Evolutionary conservation across 768 basidiomycete species (phyloP), one percentile per base, ranked within the genome.

Genomic region (Mycena rosella): DNA sequence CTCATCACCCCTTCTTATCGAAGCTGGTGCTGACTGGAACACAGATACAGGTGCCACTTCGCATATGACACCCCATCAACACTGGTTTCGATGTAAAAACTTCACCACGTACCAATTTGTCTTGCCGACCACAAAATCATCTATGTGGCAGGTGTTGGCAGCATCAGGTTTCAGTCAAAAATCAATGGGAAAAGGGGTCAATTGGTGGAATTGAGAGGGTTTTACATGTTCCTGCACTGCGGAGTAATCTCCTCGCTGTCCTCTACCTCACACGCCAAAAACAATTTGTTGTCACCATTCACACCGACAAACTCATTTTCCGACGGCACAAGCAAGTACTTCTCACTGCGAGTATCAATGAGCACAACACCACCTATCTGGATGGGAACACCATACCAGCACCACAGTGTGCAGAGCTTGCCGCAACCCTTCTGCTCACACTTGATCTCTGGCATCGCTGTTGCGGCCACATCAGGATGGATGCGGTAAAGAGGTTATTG

Each of bases 51-150:
- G 77, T 36, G 76, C 77, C 65, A 75, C 78, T 63, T 68, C 72
- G 60, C 74, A 78, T 72, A 80, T 79, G 78, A 76, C 76, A 6
- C 74, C 78, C 14, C 75, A 79, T 63, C 65, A 72, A 6, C 52
- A 74, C 40, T 78, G 75, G 77, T 73, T 79, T 61, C 42, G 18
- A 62, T 60, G 29, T 72, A 71, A 56, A 70, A 51, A 27, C 65
- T 73, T 10, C 58, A 65, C 26, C 44, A n/a, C 44, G 66, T 77
- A 7, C 67, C 74, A n/a, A 72, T 80, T 30, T 63, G 68, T n/a
- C 72, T 78, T 10, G 75, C 77, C 13, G 68, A 77, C 59, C 44
- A 72, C 49, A 13, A 68, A 7, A 63, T 74, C 38, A 70, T 76
- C 40, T 74, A 78, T 60, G 72, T 73, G 13, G 74, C 61, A 0